phyloP scores from a whole-genome alignment of 805 yeast species.

The Yarrowia sp. region DNA sequence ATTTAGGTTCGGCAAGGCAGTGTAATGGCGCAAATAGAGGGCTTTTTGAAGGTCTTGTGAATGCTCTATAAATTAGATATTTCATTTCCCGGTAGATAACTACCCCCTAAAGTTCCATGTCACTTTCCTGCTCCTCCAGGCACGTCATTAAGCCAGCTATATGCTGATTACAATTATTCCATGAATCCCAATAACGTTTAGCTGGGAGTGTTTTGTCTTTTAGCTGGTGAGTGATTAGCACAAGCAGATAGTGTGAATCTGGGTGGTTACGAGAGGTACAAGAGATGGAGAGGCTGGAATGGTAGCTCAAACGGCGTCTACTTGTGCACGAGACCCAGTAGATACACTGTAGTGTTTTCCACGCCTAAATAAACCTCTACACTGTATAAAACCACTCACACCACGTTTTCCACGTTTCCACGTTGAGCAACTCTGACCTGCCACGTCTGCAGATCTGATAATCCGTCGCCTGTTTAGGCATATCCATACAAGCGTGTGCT shows the following conservation, averaged over 20 bases:
- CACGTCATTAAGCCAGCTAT: too few relatives aligned
- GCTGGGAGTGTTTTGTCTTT: neutral
- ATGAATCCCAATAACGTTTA: neutral
- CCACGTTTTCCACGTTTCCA: neutral
- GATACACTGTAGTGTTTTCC: too few relatives aligned
- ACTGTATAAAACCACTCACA: neutral
- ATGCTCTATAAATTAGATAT: too few relatives aligned
- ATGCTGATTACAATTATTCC: too few relatives aligned
- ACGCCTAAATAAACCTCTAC: too few relatives aligned
- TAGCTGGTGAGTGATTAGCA: neutral
- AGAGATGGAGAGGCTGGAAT: too few relatives aligned
- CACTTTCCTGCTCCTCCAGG: too few relatives aligned
- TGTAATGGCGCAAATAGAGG: neutral
- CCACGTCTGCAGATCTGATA: constrained; percentile 5
- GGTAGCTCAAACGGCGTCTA: too few relatives aligned
- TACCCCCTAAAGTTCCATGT: too few relatives aligned
- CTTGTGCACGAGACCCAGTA: too few relatives aligned
- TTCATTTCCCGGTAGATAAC: too few relatives aligned
- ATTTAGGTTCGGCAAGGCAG: neutral
- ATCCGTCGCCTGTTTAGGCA: neutral
- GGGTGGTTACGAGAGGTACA: too few relatives aligned
- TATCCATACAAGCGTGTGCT: neutral
- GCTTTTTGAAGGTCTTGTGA: neutral
- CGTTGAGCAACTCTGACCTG: neutral
- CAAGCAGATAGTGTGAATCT: neutral